Percentiles rank a stretch among this genome's conserved stretches.
Evolutionary conservation across 441 rosid genomes (phyloP).

Genomic region (Biscutella laevigata): DNA sequence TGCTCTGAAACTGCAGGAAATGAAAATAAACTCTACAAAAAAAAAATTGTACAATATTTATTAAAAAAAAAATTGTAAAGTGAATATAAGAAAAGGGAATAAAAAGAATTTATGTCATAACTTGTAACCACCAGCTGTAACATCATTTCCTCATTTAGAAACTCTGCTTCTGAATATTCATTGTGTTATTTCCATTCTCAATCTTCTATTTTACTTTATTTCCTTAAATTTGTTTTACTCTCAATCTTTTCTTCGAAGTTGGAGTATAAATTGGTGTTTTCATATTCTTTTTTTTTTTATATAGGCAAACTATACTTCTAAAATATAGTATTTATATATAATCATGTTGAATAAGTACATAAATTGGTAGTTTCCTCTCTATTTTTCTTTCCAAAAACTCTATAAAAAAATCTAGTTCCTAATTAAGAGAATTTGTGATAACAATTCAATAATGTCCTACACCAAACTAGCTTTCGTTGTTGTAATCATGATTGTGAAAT

Average conservation of each 20-base stretch:
- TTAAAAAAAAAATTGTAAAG: too few relatives aligned
- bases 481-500: too few relatives aligned
- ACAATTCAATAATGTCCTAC: too few relatives aligned
- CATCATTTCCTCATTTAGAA: conserved; percentile 26
- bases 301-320: background rate
- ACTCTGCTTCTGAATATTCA: conserved; percentile 25
- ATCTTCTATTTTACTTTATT: background rate
- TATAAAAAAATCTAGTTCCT: too few relatives aligned
- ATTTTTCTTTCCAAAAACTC: too few relatives aligned
- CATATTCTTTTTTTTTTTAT: background rate
- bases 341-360: too few relatives aligned
- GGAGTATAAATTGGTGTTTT: background rate
- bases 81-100: background rate
- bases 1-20: conserved; percentile 23
- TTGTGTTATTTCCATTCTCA: conserved; percentile 25
- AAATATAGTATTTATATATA: too few relatives aligned
- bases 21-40: background rate
- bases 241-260: background rate
- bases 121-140: conserved; percentile 26
- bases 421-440: too few relatives aligned
- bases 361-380: too few relatives aligned
- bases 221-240: background rate
- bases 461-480: too few relatives aligned
- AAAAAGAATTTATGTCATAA: conserved; percentile 26
- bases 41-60: too few relatives aligned